These are phyloP conservation scores for Hippophae rhamnoides DNA, from an alignment of 306 rosid genomes.

Conservation along the genomic window DNA sequence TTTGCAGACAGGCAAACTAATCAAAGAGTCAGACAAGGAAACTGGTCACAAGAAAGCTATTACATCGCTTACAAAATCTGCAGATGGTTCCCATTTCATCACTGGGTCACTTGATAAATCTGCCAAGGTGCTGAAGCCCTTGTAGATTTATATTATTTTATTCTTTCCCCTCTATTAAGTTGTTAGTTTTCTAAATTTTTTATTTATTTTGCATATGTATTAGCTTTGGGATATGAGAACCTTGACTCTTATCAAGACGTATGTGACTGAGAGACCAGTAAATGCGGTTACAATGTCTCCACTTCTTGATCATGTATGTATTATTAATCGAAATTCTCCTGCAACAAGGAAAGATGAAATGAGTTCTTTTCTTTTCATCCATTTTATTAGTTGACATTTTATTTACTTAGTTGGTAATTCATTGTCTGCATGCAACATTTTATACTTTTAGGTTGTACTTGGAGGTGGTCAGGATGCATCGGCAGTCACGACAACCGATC, in stretches of 20 bases:
- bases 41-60: constrained; percentile 65
- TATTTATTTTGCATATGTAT: constrained; percentile 5
- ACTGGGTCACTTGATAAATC: constrained; percentile 89
- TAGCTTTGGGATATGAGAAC: constrained; percentile 89
- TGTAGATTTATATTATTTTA: background rate
- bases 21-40: constrained; percentile 70
- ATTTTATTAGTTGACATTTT: background rate
- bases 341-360: background rate
- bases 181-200: background rate
- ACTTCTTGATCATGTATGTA: constrained; percentile 80
- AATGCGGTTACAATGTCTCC: constrained; percentile 97
- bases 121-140: constrained; percentile 45
- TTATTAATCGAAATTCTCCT: background rate
- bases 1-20: constrained; percentile 65
- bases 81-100: constrained; percentile 70
- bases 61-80: constrained; percentile 62
- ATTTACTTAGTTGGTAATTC: background rate
- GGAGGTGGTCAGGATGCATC: constrained; percentile 99
- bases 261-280: constrained; percentile 79
- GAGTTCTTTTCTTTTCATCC: background rate
- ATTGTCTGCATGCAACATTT: background rate
- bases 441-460: constrained; percentile 55
- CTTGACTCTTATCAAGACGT: constrained; percentile 78
- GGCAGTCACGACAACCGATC: constrained; percentile 84
- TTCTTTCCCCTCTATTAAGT: background rate